Conservation (phyloP, 352 stramenopile species). For the Globisporangium middletonii region DNA sequence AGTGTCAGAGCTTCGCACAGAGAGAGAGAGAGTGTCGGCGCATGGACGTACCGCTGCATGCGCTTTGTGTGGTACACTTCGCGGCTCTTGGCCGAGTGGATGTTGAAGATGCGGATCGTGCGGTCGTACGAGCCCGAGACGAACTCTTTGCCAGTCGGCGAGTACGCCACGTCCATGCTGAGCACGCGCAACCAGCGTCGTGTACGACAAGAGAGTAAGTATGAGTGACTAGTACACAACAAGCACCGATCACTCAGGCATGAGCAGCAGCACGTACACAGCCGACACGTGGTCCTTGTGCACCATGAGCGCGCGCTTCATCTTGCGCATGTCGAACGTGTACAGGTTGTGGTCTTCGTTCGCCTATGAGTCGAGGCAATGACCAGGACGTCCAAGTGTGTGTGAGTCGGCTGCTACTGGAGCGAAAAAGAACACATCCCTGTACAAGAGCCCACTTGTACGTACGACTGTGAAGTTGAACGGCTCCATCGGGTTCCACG, state of each 20-base stretch:
- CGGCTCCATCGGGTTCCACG: slow-evolving; percentile 99
- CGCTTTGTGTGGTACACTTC: slow-evolving; percentile 98
- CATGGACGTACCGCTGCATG: slow-evolving; percentile 92
- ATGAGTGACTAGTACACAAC: neutral
- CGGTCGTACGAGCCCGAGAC: slow-evolving; percentile 97
- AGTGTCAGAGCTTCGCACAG: neutral
- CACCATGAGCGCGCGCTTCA: slow-evolving; percentile 91
- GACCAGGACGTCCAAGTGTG: neutral
- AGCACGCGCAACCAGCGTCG: too few relatives aligned
- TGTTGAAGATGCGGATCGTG: slow-evolving; percentile 97
- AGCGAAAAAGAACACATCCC: neutral
- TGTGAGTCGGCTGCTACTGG: neutral
- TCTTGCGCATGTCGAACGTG: slow-evolving; percentile 99
- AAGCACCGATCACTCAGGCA: neutral
- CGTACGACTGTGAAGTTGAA: slow-evolving; percentile 97
- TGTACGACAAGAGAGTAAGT: neutral
- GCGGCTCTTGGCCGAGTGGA: slow-evolving; percentile 75
- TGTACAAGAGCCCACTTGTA: neutral
- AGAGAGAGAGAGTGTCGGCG: neutral
- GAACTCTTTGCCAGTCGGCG: slow-evolving; percentile 97
- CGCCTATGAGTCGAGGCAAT: slow-evolving; percentile 36
- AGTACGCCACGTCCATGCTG: slow-evolving; percentile 96
- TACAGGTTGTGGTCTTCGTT: slow-evolving; percentile 99
- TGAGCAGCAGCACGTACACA: slow-evolving; percentile 65
- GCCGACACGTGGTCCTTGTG: slow-evolving; percentile 98